phyloP scores from a whole-genome alignment of 495 filamentous ascomycete genomes.

The Opeltia flavorubescens region DNA sequence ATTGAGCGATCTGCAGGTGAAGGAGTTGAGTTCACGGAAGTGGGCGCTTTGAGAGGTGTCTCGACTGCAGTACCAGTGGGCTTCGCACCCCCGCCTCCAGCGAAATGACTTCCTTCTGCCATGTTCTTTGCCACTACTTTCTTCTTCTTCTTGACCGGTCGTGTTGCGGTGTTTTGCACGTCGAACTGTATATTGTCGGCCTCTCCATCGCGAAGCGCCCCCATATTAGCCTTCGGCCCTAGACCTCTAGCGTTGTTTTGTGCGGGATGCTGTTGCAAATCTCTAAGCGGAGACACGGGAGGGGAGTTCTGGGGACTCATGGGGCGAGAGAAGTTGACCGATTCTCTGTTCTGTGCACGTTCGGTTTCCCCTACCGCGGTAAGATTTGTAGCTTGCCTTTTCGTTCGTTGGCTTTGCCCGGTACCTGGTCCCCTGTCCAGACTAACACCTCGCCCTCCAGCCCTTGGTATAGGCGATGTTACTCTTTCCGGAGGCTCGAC shows the following conservation, averaged over 20 bases:
- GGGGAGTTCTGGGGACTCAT: constrained; percentile 36
- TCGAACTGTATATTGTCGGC: constrained; percentile 21
- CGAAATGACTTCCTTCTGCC: constrained; percentile 31
- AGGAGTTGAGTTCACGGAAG: constrained; percentile 1
- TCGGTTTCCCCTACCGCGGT: constrained; percentile 33
- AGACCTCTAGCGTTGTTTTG: background rate
- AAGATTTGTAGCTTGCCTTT: constrained; percentile 15
- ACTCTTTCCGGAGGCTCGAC: constrained; percentile 38
- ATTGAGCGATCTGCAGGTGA: constrained; percentile 12
- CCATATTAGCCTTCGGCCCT: background rate
- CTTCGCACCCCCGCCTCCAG: constrained; percentile 21
- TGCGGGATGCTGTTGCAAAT: background rate
- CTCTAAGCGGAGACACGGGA: constrained; percentile 17
- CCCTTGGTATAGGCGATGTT: constrained; percentile 30
- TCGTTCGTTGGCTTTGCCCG: constrained; percentile 7
- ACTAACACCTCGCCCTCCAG: constrained; percentile 27
- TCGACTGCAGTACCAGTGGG: constrained; percentile 25
- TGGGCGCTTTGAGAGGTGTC: constrained; percentile 1
- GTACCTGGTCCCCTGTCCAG: constrained; percentile 26
- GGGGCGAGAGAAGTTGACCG: constrained; percentile 81
- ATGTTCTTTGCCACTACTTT: constrained; percentile 23
- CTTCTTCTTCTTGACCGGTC: constrained; percentile 41
- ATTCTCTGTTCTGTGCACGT: constrained; percentile 47
- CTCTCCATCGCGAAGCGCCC: constrained; percentile 17
- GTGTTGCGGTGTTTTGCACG: constrained; percentile 32